phyloP scores from a whole-genome alignment of 2,329 filamentous ascomycete species.

The Blastomyces emzantsi region DNA sequence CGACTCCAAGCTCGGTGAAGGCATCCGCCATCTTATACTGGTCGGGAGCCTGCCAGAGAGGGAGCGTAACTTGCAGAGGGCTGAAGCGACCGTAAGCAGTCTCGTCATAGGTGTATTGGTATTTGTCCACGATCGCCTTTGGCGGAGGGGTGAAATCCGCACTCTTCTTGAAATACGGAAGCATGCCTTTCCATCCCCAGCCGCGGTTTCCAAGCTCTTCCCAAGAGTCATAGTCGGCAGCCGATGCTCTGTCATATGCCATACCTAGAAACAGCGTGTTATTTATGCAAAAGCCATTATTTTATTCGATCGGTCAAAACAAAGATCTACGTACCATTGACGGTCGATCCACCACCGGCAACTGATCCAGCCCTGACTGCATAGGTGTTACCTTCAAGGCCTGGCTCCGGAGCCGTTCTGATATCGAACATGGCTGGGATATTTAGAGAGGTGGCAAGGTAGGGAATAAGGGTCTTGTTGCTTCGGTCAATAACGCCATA shows the following conservation, averaged over 20 bases:
- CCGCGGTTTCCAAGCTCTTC: constrained; percentile 34
- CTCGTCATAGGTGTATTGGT: constrained; percentile 33
- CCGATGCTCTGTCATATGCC: constrained; percentile 16
- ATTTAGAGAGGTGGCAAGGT: constrained; percentile 14
- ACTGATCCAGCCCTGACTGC: constrained; percentile 26
- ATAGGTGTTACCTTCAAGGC: constrained; percentile 21
- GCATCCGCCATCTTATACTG: constrained; percentile 14
- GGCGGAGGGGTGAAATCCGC: constrained; percentile 36
- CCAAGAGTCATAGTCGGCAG: constrained; percentile 36
- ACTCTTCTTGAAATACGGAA: constrained; percentile 42
- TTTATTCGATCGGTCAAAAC: neutral
- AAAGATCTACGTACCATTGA: constrained; percentile 29
- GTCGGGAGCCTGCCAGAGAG: constrained; percentile 24
- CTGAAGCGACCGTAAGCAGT: constrained; percentile 36
- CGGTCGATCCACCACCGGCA: constrained; percentile 35
- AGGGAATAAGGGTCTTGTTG: constrained; percentile 15
- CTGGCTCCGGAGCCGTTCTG: constrained; percentile 24
- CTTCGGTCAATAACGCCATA: constrained; percentile 18
- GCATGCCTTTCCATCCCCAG: constrained; percentile 35
- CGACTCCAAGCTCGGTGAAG: constrained; percentile 10
- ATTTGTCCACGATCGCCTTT: constrained; percentile 26
- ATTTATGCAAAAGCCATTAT: neutral
- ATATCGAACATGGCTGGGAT: constrained; percentile 24
- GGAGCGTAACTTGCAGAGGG: constrained; percentile 43
- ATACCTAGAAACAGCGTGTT: constrained; percentile 9